Evolutionary conservation across 1,284 basidiomycete genomes (phyloP), one percentile per base, ranked within the genome.

Genomic region (Trichosporon asahii): DNA sequence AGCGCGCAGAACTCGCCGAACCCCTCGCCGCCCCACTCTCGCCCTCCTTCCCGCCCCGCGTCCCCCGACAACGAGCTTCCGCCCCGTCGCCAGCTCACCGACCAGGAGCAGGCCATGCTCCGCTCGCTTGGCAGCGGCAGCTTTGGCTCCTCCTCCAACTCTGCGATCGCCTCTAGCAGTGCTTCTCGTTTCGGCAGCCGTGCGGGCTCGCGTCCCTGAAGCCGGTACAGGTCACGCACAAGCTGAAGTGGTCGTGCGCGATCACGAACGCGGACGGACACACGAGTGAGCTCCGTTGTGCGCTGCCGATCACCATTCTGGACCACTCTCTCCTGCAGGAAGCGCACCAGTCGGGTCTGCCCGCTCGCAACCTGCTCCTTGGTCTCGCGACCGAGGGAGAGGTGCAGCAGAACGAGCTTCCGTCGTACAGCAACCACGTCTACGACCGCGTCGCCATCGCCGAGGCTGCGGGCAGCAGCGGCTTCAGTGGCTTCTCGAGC

Each of bases 271-370:
- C 86, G n/a, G 93, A 95, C 79, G 92, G 92, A 0, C 93, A 95
- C 79, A 90, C 90, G 1, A 95, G 93, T 2, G 94, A 96, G 83
- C 86, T 98, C 23, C 89, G 94, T 8, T 97, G 94, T 80, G 94
- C 94, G 0, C 86, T 97, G 0, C 95, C 94, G 0, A 85, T 98
- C 44, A 88, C 91, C 76, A 86, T 97, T 53, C 89, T 97, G 27
- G 90, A 94, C 74, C 78, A 87, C 70, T 85, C 88, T 9, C 84
- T 95, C 1, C 86, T 92, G 9, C 86, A 90, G 18, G 94, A 96
- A 79, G 90, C 92, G 0, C 86, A 89, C 55, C 84, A 87, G 0
- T 87, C 89, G 29, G 91, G 92, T 5, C 86, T 89, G 27, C 86
- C 86, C 11, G 93, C 93, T 0, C 88, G 94, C 27, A 88, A 90